These are phyloP conservation scores for Hypoxylon lenormandii DNA, from an alignment of 495 filamentous ascomycete species.

Conservation along the genomic window DNA sequence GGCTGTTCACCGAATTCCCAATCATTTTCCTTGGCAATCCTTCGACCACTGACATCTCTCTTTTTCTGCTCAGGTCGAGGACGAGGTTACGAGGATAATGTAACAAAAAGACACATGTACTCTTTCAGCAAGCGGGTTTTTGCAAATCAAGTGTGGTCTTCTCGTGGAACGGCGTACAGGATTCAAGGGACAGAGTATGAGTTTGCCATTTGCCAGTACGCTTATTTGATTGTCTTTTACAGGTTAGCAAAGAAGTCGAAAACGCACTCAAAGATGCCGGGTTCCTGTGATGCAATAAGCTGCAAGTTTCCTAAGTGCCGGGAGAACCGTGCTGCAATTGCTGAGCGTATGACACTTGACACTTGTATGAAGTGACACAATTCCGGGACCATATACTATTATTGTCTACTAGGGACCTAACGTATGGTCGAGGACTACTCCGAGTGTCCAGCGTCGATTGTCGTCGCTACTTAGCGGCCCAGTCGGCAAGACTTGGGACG, in stretches of 20 bases:
- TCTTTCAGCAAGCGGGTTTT: constrained; percentile 40
- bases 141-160: constrained; percentile 20
- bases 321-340: constrained; percentile 23
- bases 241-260: constrained; percentile 53
- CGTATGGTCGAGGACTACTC: constrained; percentile 7
- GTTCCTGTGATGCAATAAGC: constrained; percentile 51
- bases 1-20: constrained; percentile 7
- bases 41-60: constrained; percentile 66
- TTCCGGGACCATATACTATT: constrained; percentile 8
- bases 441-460: not conserved
- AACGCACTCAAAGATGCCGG: constrained; percentile 55
- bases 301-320: constrained; percentile 10
- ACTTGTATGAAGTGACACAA: constrained; percentile 32
- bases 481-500: constrained; percentile 14
- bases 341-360: constrained; percentile 31
- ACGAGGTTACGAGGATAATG: constrained; percentile 96
- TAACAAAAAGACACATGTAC: constrained; percentile 63
- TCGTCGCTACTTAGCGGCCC: not conserved
- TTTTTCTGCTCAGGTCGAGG: constrained; percentile 80
- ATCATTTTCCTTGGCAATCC: constrained; percentile 45
- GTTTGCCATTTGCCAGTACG: constrained; percentile 43
- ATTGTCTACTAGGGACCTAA: too few species aligned
- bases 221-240: constrained; percentile 50
- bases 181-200: constrained; percentile 35
- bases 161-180: constrained; percentile 37